Conservation (phyloP, 2,329 filamentous ascomycete species). For the Penicillium expansum region DNA sequence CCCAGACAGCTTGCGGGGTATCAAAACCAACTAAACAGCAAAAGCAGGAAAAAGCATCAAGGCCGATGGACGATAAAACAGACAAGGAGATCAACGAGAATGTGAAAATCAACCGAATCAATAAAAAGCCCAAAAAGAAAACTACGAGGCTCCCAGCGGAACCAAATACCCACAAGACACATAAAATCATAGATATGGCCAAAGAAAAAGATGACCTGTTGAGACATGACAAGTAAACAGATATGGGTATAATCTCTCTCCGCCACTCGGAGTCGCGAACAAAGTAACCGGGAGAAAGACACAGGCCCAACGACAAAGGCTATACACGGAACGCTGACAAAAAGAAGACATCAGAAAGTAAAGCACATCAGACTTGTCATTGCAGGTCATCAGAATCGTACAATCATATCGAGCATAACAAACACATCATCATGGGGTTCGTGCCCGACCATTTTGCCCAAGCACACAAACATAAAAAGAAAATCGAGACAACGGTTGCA, state of each 20-base stretch:
- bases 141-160: conserved; percentile 1
- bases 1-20: conserved; percentile 9
- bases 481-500: conserved; percentile 22
- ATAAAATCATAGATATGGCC: conserved; percentile 14
- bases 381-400: conserved; percentile 38
- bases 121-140: background rate
- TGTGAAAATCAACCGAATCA: background rate
- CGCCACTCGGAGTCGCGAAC: conserved; percentile 19
- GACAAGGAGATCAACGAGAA: background rate
- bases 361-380: conserved; percentile 27
- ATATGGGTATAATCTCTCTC: conserved; percentile 27
- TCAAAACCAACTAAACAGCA: conserved; percentile 9
- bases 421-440: conserved; percentile 5
- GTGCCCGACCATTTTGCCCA: conserved; percentile 9
- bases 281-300: conserved; percentile 13
- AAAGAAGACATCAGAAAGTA: conserved; percentile 15
- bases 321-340: conserved; percentile 19
- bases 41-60: background rate
- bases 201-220: conserved; percentile 21
- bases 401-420: conserved; percentile 33
- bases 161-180: conserved; percentile 2
- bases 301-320: conserved; percentile 11
- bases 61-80: background rate
- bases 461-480: conserved; percentile 9
- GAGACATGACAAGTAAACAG: conserved; percentile 23